Evolutionary conservation across 108 stramenopile genomes (phyloP).

Genomic region (Asterionellopsis glacialis): DNA sequence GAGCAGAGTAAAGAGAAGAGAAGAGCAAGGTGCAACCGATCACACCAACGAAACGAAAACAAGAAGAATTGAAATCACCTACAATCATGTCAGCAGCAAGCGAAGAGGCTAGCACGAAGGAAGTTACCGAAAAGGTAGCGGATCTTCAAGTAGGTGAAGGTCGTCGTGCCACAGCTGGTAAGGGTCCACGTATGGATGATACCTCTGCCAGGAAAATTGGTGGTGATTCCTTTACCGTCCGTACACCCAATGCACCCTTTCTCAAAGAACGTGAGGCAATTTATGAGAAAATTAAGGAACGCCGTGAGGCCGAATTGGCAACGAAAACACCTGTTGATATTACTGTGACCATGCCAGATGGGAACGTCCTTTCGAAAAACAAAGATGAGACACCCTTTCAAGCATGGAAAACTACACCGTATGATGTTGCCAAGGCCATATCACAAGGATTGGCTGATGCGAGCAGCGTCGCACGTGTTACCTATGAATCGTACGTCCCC

Average conservation of each 20-base stretch:
- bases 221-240: constrained; percentile 64
- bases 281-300: constrained; percentile 54
- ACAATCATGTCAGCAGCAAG: too few relatives aligned
- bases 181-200: constrained; percentile 76
- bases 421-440: constrained; percentile 89
- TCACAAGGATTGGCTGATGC: constrained; percentile 88
- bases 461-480: constrained; percentile 83
- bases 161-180: constrained; percentile 74
- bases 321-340: constrained; percentile 77
- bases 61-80: too few relatives aligned
- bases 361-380: constrained; percentile 67
- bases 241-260: constrained; percentile 63
- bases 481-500: constrained; percentile 66
- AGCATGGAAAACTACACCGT: constrained; percentile 80
- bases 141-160: constrained; percentile 43
- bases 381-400: constrained; percentile 22
- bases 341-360: constrained; percentile 94
- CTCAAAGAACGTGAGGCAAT: constrained; percentile 53
- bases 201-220: constrained; percentile 47
- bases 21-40: too few relatives aligned
- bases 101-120: too few relatives aligned
- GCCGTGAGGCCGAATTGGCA: constrained; percentile 53
- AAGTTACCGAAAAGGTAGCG: too few relatives aligned
- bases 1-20: too few relatives aligned
- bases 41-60: too few relatives aligned